These are phyloP conservation scores for Zygotorulaspora chibaensis DNA, from an alignment of 805 yeast genomes.

Conservation along the genomic window DNA sequence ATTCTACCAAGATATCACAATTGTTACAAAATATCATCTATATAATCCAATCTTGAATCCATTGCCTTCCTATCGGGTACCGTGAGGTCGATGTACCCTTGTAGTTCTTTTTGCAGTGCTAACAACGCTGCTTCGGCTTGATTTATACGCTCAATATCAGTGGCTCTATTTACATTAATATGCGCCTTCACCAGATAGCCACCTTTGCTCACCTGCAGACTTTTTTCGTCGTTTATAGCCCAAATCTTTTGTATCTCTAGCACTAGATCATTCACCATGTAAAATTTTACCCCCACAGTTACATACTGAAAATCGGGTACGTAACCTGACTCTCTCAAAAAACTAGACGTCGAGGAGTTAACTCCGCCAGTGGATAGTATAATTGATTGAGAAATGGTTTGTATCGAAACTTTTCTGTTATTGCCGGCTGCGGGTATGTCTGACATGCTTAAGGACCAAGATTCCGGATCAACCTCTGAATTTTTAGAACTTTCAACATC, in stretches of 20 bases:
- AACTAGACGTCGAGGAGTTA: slow-evolving; percentile 34
- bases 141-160: slow-evolving; percentile 69
- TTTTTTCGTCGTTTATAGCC: slow-evolving; percentile 28
- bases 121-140: slow-evolving; percentile 61
- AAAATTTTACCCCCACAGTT: slow-evolving; percentile 29
- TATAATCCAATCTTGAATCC: slow-evolving; percentile 61
- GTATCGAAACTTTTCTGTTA: slow-evolving; percentile 53
- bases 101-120: slow-evolving; percentile 57
- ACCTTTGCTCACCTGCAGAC: slow-evolving; percentile 50
- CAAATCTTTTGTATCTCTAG: slow-evolving; percentile 29
- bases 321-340: slow-evolving; percentile 68
- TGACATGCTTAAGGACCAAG: slow-evolving; percentile 60
- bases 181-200: slow-evolving; percentile 57
- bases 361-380: slow-evolving; percentile 30
- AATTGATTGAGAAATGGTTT: slow-evolving; percentile 57
- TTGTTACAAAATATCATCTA: slow-evolving; percentile 11
- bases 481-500: slow-evolving; percentile 6
- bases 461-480: background rate
- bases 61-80: slow-evolving; percentile 76
- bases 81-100: slow-evolving; percentile 61
- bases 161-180: slow-evolving; percentile 65
- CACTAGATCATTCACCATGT: slow-evolving; percentile 29
- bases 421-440: slow-evolving; percentile 78
- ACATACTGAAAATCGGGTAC: slow-evolving; percentile 43
- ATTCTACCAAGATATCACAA: slow-evolving; percentile 2